Evolutionary conservation across 257 asterid species (phyloP).

Genomic region (Dorcoceras hygrometricum): DNA sequence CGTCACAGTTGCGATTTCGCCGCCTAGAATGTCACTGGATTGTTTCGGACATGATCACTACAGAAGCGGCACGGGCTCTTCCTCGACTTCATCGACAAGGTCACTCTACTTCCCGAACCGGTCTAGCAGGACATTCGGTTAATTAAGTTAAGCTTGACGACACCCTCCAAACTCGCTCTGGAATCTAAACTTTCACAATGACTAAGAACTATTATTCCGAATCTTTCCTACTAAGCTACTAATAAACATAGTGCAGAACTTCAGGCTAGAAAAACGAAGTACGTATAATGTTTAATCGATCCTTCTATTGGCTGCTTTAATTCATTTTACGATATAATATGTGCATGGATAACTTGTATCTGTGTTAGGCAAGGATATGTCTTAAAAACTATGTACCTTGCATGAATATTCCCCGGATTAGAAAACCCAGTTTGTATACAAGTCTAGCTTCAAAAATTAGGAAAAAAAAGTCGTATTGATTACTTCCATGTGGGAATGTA

Average conservation of each 20-base stretch:
- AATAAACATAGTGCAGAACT: conserved; percentile 30
- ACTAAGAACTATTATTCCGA: not conserved
- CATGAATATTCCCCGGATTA: conserved; percentile 11
- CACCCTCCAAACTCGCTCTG: not conserved
- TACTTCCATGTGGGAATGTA: not conserved
- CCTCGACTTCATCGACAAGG: conserved; percentile 50
- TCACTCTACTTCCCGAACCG: conserved; percentile 48
- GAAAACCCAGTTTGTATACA: conserved; percentile 18
- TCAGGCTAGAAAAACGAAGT: not conserved
- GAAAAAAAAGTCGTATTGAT: not conserved
- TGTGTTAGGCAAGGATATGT: conserved; percentile 23
- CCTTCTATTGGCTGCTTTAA: not conserved
- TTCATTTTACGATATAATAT: not conserved
- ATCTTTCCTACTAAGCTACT: conserved; percentile 21
- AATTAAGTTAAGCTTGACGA: not conserved
- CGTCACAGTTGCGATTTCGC: conserved; percentile 70
- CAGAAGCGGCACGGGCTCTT: conserved; percentile 24
- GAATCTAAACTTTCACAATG: not conserved
- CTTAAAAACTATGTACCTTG: too few species aligned
- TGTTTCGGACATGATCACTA: conserved; percentile 56
- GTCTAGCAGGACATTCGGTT: not conserved
- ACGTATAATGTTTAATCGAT: conserved; percentile 9
- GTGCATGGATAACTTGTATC: conserved; percentile 25
- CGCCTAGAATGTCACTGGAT: conserved; percentile 77
- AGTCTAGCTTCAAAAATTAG: not conserved